Percentiles rank a stretch among this genome's conserved stretches.
Conservation (phyloP, 2,329 filamentous ascomycete genomes). For the Aspergillus fructus region DNA sequence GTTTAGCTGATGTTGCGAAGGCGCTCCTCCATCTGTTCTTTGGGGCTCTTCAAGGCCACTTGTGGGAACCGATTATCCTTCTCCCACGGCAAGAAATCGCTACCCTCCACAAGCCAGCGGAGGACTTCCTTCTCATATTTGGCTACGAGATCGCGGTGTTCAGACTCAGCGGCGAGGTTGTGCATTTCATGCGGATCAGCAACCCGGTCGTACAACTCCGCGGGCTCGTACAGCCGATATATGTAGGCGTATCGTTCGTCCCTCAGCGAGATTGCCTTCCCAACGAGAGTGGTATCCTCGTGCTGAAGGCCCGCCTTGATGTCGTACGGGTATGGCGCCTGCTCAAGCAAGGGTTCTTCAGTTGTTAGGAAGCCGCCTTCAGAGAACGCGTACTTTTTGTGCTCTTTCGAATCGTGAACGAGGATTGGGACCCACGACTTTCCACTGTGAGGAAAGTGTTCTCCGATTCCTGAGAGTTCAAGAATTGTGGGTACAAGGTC, state of each 20-base stretch:
- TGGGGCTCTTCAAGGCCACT: constrained; percentile 33
- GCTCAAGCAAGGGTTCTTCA: constrained; percentile 49
- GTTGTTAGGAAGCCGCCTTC: constrained; percentile 47
- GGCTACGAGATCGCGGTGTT: not conserved
- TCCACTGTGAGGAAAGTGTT: constrained; percentile 6
- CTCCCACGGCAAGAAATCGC: constrained; percentile 39
- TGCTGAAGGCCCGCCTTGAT: constrained; percentile 49
- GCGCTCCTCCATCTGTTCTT: constrained; percentile 13
- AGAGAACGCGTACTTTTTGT: constrained; percentile 45
- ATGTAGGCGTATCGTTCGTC: constrained; percentile 41
- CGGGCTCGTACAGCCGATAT: constrained; percentile 48
- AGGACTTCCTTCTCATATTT: constrained; percentile 35
- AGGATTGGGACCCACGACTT: constrained; percentile 42
- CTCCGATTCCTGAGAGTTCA: constrained; percentile 39
- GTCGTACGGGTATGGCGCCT: constrained; percentile 47
- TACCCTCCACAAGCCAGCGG: constrained; percentile 38
- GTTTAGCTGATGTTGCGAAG: not conserved
- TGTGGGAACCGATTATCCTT: constrained; percentile 37
- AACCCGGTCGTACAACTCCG: constrained; percentile 44
- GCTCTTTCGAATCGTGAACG: constrained; percentile 15
- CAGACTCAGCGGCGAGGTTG: constrained; percentile 29
- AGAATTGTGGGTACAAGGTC: constrained; percentile 5
- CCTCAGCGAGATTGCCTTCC: constrained; percentile 39
- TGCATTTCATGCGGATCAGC: constrained; percentile 29
- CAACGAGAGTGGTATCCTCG: constrained; percentile 44